Percentiles rank a stretch among this genome's conserved stretches.
These are phyloP conservation scores for Penicillium sp. DNA, from an alignment of 2,329 filamentous ascomycete genomes.

Conservation along the genomic window DNA sequence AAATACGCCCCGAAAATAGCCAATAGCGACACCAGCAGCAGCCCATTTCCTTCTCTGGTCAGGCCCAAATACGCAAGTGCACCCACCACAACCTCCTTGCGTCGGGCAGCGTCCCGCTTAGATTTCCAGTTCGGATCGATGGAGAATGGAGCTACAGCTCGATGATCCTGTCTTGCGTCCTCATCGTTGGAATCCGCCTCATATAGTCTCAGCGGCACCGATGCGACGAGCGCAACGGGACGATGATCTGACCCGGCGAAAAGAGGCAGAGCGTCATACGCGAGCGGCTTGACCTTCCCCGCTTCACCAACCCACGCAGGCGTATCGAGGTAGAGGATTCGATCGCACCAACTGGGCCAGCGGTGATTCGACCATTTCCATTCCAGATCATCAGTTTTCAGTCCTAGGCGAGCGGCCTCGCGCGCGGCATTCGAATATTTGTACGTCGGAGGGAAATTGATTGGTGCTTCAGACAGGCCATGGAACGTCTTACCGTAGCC, in stretches of 20 bases:
- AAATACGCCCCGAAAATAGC: constrained; percentile 44
- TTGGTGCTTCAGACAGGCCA: constrained; percentile 69
- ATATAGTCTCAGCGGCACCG: constrained; percentile 57
- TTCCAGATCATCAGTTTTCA: constrained; percentile 38
- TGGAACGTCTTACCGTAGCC: constrained; percentile 70
- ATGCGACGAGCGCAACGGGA: constrained; percentile 70
- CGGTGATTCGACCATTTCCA: constrained; percentile 79
- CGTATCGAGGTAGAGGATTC: constrained; percentile 73
- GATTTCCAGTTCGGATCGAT: constrained; percentile 58
- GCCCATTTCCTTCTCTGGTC: constrained; percentile 48
- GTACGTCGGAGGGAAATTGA: constrained; percentile 88
- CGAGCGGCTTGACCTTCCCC: constrained; percentile 51
- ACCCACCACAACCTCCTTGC: constrained; percentile 61
- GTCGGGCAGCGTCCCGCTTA: constrained; percentile 54
- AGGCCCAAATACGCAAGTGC: constrained; percentile 54
- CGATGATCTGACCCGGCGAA: constrained; percentile 85
- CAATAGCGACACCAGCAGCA: constrained; percentile 42
- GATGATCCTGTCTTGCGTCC: constrained; percentile 35
- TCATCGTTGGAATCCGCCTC: constrained; percentile 29
- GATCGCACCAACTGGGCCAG: constrained; percentile 91
- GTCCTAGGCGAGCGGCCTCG: constrained; percentile 32
- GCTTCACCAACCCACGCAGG: constrained; percentile 51
- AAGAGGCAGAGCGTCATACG: constrained; percentile 74
- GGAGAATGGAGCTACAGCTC: constrained; percentile 54
- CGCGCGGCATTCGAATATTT: constrained; percentile 65